phyloP scores from a whole-genome alignment of 2,329 filamentous ascomycete genomes.

The Emergomyces africanus region DNA sequence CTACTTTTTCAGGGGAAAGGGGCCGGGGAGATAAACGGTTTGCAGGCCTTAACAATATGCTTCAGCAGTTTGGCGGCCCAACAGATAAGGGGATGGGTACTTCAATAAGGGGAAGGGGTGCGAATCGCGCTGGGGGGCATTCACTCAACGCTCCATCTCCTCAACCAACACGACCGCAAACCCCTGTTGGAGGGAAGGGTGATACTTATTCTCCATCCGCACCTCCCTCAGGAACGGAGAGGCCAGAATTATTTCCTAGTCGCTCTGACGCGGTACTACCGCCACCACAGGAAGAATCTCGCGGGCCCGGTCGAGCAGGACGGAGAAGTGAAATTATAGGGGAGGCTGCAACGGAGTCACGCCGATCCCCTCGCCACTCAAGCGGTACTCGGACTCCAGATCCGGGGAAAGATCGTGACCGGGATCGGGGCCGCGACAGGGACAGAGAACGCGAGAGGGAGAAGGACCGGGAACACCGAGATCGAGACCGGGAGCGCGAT shows the following conservation, averaged over 20 bases:
- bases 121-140: slow-evolving; percentile 21
- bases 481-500: slow-evolving; percentile 16
- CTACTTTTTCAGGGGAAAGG: slow-evolving; percentile 25
- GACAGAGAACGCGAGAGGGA: slow-evolving; percentile 15
- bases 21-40: slow-evolving; percentile 35
- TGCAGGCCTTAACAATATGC: slow-evolving; percentile 34
- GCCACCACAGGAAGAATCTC: slow-evolving; percentile 17
- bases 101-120: slow-evolving; percentile 28
- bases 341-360: slow-evolving; percentile 21
- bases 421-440: slow-evolving; percentile 13
- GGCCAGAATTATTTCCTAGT: slow-evolving; percentile 23
- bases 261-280: slow-evolving; percentile 15
- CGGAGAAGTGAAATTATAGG: slow-evolving; percentile 24
- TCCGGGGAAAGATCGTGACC: slow-evolving; percentile 13
- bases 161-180: slow-evolving; percentile 21
- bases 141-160: slow-evolving; percentile 20
- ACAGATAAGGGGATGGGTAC: slow-evolving; percentile 24
- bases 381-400: slow-evolving; percentile 13
- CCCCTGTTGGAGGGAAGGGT: slow-evolving; percentile 11
- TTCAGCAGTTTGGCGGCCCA: slow-evolving; percentile 30
- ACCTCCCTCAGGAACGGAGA: slow-evolving; percentile 13
- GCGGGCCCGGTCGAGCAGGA: slow-evolving; percentile 16
- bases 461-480: slow-evolving; percentile 12
- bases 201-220: slow-evolving; percentile 14
- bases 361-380: slow-evolving; percentile 20